phyloP scores from a whole-genome alignment of 2,329 filamentous ascomycete genomes.

The Cladophialophora chaetospira region DNA sequence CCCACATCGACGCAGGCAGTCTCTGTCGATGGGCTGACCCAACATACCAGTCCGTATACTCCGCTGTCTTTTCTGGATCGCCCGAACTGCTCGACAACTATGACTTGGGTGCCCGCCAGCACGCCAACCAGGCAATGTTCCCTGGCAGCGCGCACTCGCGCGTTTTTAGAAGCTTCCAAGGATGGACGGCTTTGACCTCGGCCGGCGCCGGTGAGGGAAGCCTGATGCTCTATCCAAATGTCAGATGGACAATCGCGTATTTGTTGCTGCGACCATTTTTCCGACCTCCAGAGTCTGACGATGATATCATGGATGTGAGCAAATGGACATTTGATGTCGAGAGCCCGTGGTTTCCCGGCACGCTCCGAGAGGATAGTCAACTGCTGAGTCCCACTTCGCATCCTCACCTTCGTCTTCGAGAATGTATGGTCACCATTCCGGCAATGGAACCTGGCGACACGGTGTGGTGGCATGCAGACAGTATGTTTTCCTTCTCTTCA shows the following conservation, averaged over 20 bases:
- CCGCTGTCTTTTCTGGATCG: constrained; percentile 41
- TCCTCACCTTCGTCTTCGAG: constrained; percentile 44
- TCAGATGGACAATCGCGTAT: constrained; percentile 43
- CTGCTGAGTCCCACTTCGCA: constrained; percentile 47
- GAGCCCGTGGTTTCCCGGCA: constrained; percentile 43
- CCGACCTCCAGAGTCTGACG: constrained; percentile 35
- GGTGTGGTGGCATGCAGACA: constrained; percentile 47
- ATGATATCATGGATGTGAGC: constrained; percentile 40
- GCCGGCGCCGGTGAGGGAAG: constrained; percentile 42
- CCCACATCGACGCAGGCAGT: constrained; percentile 49
- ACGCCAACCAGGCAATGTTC: constrained; percentile 37
- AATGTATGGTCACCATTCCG: constrained; percentile 44
- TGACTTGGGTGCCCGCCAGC: constrained; percentile 41
- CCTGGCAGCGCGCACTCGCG: constrained; percentile 42
- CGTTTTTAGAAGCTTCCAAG: constrained; percentile 45
- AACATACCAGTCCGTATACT: constrained; percentile 43
- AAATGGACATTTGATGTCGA: constrained; percentile 43
- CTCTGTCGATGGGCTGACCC: constrained; percentile 48
- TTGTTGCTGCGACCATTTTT: constrained; percentile 49
- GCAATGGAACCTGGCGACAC: constrained; percentile 44
- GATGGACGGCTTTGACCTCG: constrained; percentile 47
- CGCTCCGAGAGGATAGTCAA: constrained; percentile 40
- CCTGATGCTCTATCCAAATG: constrained; percentile 45
- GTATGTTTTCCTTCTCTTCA: too few relatives aligned
- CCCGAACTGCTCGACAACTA: constrained; percentile 44